These are phyloP conservation scores for Parasarocladium wereldwijsianum DNA, from an alignment of 2,329 filamentous ascomycete species.

Conservation along the genomic window DNA sequence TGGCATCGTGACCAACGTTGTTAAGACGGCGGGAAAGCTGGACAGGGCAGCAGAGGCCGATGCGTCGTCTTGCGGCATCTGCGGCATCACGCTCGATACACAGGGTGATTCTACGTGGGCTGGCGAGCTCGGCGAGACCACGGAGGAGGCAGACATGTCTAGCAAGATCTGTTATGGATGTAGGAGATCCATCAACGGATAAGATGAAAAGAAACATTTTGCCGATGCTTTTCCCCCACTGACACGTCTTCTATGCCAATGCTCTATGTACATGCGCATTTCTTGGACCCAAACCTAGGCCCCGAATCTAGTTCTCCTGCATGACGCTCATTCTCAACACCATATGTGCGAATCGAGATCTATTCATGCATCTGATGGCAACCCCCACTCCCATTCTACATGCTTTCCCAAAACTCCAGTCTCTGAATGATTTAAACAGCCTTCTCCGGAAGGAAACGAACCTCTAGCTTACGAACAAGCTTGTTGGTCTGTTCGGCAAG, in stretches of 20 bases:
- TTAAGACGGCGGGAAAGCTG: conserved; percentile 78
- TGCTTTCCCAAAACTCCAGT: too few relatives aligned
- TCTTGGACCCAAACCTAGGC: too few relatives aligned
- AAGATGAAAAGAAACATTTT: conserved; percentile 8
- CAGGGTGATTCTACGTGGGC: conserved; percentile 49
- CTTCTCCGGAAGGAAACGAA: conserved; percentile 31
- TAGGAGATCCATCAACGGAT: conserved; percentile 46
- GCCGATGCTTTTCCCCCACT: too few relatives aligned
- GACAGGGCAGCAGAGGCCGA: conserved; percentile 27
- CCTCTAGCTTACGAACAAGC: conserved; percentile 67
- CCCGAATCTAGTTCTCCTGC: too few relatives aligned
- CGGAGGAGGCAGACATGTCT: conserved; percentile 10
- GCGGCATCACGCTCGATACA: conserved; percentile 51
- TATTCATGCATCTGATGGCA: conserved; percentile 3
- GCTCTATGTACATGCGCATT: too few relatives aligned
- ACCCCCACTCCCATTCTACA: conserved; percentile 10
- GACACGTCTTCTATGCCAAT: too few relatives aligned
- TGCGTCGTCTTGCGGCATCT: conserved; percentile 43
- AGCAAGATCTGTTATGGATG: conserved; percentile 56
- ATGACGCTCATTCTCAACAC: conserved; percentile 5
- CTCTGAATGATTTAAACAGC: neutral
- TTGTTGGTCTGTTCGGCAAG: conserved; percentile 97
- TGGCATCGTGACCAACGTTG: conserved; percentile 88
- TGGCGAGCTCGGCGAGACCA: conserved; percentile 39
- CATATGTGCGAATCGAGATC: conserved; percentile 4